phyloP scores from a whole-genome alignment of 2,329 filamentous ascomycete species.

The Didymella pomorum region DNA sequence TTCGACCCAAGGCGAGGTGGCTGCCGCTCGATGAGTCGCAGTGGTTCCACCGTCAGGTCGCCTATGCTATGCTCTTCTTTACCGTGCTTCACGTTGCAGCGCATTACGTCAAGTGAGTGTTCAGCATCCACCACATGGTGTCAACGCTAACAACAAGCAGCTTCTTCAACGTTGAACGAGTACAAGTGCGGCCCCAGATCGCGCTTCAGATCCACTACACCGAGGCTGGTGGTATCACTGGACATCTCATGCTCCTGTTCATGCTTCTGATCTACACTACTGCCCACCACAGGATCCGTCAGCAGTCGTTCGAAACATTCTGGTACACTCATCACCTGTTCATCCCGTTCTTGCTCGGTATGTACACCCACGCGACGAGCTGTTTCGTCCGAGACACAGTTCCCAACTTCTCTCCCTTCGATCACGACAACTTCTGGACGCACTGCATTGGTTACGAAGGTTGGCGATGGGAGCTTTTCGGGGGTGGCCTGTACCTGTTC shows the following conservation, averaged over 20 bases:
- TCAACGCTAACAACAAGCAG: slow-evolving; percentile 51
- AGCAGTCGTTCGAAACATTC: slow-evolving; percentile 97
- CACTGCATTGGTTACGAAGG: slow-evolving; percentile 96
- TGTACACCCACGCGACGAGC: slow-evolving; percentile 95
- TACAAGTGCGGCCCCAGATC: slow-evolving; percentile 78
- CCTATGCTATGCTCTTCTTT: slow-evolving; percentile 87
- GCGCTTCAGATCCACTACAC: slow-evolving; percentile 93
- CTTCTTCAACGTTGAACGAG: slow-evolving; percentile 93
- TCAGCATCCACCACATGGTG: too few relatives aligned
- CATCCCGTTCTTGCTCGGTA: slow-evolving; percentile 88
- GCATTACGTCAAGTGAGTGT: slow-evolving; percentile 89
- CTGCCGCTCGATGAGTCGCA: slow-evolving; percentile 94
- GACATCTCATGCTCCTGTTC: slow-evolving; percentile 97
- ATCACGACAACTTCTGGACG: slow-evolving; percentile 80
- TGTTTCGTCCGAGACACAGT: slow-evolving; percentile 92
- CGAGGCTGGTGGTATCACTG: slow-evolving; percentile 88
- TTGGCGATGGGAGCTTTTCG: slow-evolving; percentile 95
- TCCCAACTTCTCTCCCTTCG: slow-evolving; percentile 81
- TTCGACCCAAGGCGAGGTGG: slow-evolving; percentile 87
- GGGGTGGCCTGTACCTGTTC: slow-evolving; percentile 82
- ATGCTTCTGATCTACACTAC: slow-evolving; percentile 99
- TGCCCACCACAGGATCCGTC: slow-evolving; percentile 88
- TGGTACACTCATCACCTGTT: slow-evolving; percentile 99
- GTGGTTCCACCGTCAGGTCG: slow-evolving; percentile 96
- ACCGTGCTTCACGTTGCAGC: slow-evolving; percentile 76